Conservation (phyloP, 2,329 filamentous ascomycete genomes). For the Ceratocystis smalleyi region DNA sequence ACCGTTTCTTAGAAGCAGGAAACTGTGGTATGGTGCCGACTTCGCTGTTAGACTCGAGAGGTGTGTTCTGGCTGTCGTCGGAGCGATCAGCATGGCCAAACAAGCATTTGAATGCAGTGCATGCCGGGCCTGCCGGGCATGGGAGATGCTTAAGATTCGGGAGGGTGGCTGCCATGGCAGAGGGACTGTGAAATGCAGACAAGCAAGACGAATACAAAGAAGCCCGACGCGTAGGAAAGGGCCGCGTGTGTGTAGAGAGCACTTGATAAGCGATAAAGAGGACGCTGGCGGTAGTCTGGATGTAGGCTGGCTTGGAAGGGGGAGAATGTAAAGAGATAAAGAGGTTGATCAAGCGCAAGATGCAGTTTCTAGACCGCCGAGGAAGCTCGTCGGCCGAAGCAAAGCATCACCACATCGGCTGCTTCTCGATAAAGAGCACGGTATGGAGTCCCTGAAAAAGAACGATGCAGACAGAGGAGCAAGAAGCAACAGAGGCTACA, state of each 20-base stretch:
- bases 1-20: not conserved
- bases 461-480: not conserved
- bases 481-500: not conserved
- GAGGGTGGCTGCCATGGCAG: slow-evolving; percentile 13
- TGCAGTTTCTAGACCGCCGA: not conserved
- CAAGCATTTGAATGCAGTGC: slow-evolving; percentile 35
- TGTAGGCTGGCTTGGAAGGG: not conserved
- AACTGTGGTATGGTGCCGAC: not conserved
- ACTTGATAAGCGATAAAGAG: not conserved
- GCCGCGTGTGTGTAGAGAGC: not conserved
- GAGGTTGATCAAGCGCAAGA: not conserved
- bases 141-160: slow-evolving; percentile 32
- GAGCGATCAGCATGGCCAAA: slow-evolving; percentile 29
- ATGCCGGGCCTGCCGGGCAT: slow-evolving; percentile 34
- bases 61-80: slow-evolving; percentile 20
- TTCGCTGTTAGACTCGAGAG: not conserved
- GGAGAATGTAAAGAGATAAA: not conserved
- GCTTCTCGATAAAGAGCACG: not conserved
- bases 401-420: not conserved
- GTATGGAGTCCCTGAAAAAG: not conserved
- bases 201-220: not conserved
- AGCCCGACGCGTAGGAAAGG: not conserved
- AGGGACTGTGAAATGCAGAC: not conserved
- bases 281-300: not conserved
- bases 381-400: not conserved